Evolutionary conservation across 2,329 filamentous ascomycete genomes (phyloP).

Genomic region (Penicillium hesseltinei): DNA sequence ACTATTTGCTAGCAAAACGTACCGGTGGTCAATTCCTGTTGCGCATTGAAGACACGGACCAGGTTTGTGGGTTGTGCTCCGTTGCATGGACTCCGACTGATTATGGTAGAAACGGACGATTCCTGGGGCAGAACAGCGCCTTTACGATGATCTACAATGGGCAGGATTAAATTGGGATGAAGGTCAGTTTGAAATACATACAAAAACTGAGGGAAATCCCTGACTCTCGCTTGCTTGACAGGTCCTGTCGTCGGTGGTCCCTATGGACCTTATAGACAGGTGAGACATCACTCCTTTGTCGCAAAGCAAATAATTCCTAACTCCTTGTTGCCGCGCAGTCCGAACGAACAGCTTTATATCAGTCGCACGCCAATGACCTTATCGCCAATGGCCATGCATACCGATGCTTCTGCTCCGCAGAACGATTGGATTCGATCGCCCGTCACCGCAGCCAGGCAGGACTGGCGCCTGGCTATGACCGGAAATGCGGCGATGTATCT

Average conservation of each 20-base stretch:
- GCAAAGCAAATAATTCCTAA: slow-evolving; percentile 1
- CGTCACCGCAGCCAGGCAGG: slow-evolving; percentile 60
- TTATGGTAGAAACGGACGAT: slow-evolving; percentile 71
- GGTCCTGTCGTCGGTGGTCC: slow-evolving; percentile 77
- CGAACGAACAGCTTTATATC: slow-evolving; percentile 72
- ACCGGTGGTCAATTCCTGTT: slow-evolving; percentile 89
- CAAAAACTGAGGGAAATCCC: slow-evolving; percentile 3
- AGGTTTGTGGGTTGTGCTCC: slow-evolving; percentile 53
- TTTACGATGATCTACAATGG: slow-evolving; percentile 83
- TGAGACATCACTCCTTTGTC: slow-evolving; percentile 37
- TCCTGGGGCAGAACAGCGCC: slow-evolving; percentile 69
- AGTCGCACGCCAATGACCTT: slow-evolving; percentile 66
- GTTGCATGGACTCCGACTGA: slow-evolving; percentile 28
- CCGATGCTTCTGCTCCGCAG: slow-evolving; percentile 82
- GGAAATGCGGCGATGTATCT: slow-evolving; percentile 69
- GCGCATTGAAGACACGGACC: slow-evolving; percentile 92
- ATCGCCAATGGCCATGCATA: slow-evolving; percentile 74
- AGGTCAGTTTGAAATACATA: slow-evolving; percentile 49
- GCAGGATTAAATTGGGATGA: slow-evolving; percentile 91
- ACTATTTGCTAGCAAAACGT: slow-evolving; percentile 82
- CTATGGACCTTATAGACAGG: slow-evolving; percentile 82
- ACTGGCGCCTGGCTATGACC: slow-evolving; percentile 62
- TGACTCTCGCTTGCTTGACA: slow-evolving; percentile 31
- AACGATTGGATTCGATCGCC: slow-evolving; percentile 67
- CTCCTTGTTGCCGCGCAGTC: slow-evolving; percentile 54